Evolutionary conservation across 345 rosid genomes (phyloP).

Genomic region (Acer yangbiense): DNA sequence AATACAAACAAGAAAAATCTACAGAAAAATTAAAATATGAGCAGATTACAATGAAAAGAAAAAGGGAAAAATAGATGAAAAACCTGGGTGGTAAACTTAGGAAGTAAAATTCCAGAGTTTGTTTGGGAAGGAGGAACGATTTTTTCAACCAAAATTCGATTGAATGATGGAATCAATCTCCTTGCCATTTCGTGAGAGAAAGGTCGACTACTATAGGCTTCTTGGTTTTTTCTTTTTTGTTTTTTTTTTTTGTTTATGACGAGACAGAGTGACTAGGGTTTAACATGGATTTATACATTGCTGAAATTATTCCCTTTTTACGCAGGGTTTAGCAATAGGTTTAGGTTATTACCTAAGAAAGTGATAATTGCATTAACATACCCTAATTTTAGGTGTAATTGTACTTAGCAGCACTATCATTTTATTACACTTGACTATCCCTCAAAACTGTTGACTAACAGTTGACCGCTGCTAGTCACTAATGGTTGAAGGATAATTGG

Average conservation of each 20-base stretch:
- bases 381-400: too few relatives aligned
- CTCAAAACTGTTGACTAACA: too few relatives aligned
- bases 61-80: neutral
- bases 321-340: too few relatives aligned
- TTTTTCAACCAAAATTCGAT: conserved; percentile 76
- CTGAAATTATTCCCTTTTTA: neutral
- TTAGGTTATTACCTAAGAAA: too few relatives aligned
- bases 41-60: neutral
- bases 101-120: conserved; percentile 66
- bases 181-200: conserved; percentile 55
- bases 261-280: neutral
- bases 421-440: too few relatives aligned
- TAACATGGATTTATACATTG: conserved; percentile 5
- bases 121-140: conserved; percentile 68
- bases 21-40: neutral
- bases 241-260: too few relatives aligned
- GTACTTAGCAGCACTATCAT: too few relatives aligned
- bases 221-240: neutral
- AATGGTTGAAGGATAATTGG: too few relatives aligned
- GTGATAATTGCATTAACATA: too few relatives aligned
- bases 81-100: conserved; percentile 69
- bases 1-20: neutral
- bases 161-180: conserved; percentile 74
- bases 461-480: too few relatives aligned
- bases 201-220: neutral